Percentiles rank a stretch among this genome's conserved stretches.
These are phyloP conservation scores for Malassezia brasiliensis DNA, from an alignment of 1,284 basidiomycete genomes.

Conservation along the genomic window DNA sequence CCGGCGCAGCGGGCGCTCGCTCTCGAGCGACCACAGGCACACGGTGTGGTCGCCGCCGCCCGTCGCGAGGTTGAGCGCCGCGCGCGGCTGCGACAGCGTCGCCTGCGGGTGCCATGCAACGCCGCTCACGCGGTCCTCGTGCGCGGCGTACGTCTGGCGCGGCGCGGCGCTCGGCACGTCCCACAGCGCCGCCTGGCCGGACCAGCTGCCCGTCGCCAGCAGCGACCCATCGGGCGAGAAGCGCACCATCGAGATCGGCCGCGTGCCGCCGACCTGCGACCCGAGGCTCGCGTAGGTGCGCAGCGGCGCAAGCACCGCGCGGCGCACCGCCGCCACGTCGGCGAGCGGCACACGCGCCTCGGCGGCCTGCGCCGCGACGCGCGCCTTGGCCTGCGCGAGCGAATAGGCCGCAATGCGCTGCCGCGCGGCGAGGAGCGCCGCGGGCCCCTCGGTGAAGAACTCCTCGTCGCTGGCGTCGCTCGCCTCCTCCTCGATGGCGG, in stretches of 20 bases:
- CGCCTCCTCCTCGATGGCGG: constrained; percentile 62
- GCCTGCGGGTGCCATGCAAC: constrained; percentile 95
- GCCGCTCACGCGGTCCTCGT: constrained; percentile 82
- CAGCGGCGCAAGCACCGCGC: constrained; percentile 75
- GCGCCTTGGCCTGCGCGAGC: constrained; percentile 82
- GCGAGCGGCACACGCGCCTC: constrained; percentile 78
- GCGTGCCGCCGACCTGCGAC: constrained; percentile 92
- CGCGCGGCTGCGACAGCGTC: constrained; percentile 64
- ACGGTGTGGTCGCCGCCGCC: constrained; percentile 79
- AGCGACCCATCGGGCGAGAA: constrained; percentile 84
- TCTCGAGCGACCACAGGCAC: constrained; percentile 63
- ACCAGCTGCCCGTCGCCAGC: constrained; percentile 89
- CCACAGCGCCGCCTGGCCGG: constrained; percentile 88
- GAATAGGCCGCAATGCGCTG: constrained; percentile 80
- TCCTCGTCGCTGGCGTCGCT: constrained; percentile 62
- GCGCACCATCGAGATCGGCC: constrained; percentile 83
- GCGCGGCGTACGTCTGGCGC: constrained; percentile 45
- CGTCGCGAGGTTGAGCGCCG: constrained; percentile 73
- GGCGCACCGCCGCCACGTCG: constrained; percentile 80
- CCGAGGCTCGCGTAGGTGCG: constrained; percentile 86
- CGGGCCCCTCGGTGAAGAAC: constrained; percentile 85
- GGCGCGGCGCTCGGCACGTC: constrained; percentile 62
- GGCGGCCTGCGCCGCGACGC: constrained; percentile 75
- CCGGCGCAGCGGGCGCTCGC: constrained; percentile 68
- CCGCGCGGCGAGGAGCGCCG: constrained; percentile 73